phyloP scores from a whole-genome alignment of 495 filamentous ascomycete species.

The Xylaria nigripes region DNA sequence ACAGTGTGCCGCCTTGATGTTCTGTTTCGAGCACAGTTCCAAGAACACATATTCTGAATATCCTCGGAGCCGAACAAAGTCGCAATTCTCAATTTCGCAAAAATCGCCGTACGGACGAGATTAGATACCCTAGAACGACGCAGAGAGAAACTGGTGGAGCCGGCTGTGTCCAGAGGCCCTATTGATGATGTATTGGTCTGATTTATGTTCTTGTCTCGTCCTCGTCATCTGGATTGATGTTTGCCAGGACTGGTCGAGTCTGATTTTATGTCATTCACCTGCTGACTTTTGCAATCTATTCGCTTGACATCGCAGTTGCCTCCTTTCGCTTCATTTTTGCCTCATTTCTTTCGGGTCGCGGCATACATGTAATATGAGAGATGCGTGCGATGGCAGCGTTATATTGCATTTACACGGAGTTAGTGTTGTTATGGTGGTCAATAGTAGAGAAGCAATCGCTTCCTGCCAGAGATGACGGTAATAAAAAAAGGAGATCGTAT shows the following conservation, averaged over 20 bases:
- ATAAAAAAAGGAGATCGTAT: constrained; percentile 8
- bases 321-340: no score
- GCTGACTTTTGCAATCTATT: neutral
- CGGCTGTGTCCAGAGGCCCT: neutral
- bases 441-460: constrained; percentile 6
- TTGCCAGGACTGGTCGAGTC: neutral
- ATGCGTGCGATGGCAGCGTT: constrained; percentile 6
- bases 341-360: neutral
- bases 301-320: neutral
- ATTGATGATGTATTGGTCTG: neutral
- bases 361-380: constrained; percentile 9
- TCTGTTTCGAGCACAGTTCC: neutral
- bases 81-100: neutral
- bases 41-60: neutral
- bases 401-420: constrained; percentile 12
- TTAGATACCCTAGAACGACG: neutral
- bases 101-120: neutral
- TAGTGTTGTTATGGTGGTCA: constrained; percentile 1
- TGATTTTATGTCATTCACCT: constrained; percentile 1
- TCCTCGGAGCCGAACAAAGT: neutral
- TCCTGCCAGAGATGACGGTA: neutral
- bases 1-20: neutral
- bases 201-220: neutral
- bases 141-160: neutral
- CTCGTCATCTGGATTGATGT: neutral